Percentiles rank a stretch among this genome's conserved stretches.
phyloP scores from a whole-genome alignment of 768 basidiomycete genomes.

The Rhodotorula kratochvilovae region DNA sequence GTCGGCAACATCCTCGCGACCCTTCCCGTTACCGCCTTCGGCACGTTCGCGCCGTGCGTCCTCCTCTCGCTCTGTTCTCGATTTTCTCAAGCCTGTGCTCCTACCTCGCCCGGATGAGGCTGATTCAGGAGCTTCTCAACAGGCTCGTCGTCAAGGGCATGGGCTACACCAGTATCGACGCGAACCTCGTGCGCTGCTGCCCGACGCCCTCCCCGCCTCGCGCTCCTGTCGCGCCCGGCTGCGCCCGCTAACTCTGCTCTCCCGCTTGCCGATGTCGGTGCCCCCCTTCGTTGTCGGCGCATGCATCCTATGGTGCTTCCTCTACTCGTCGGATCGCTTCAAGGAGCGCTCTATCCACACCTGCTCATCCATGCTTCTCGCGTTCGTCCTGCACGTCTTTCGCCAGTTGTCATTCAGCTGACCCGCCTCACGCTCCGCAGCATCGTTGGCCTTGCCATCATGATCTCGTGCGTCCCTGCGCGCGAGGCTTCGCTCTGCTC shows the following conservation, averaged over 20 bases:
- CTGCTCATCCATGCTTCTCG: conserved; percentile 35
- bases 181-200: conserved; percentile 13
- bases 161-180: conserved; percentile 13
- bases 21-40: background rate
- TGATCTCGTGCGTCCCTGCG: conserved; percentile 31
- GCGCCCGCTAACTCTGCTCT: too few species aligned
- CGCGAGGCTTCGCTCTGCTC: too few species aligned
- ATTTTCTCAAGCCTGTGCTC: too few species aligned
- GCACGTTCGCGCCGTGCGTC: conserved; percentile 4
- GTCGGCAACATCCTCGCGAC: conserved; percentile 9
- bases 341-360: conserved; percentile 46
- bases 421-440: too few species aligned
- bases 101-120: too few species aligned
- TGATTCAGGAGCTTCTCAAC: too few species aligned
- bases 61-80: too few species aligned
- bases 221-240: too few species aligned
- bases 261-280: background rate
- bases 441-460: conserved; percentile 44
- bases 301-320: conserved; percentile 43
- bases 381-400: background rate
- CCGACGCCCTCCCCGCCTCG: too few species aligned
- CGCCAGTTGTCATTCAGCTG: too few species aligned
- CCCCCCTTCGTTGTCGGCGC: conserved; percentile 38
- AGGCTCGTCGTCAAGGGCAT: conserved; percentile 8
- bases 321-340: conserved; percentile 45